phyloP scores from a whole-genome alignment of 2,329 filamentous ascomycete species.

The Colletotrichum spinosum region DNA sequence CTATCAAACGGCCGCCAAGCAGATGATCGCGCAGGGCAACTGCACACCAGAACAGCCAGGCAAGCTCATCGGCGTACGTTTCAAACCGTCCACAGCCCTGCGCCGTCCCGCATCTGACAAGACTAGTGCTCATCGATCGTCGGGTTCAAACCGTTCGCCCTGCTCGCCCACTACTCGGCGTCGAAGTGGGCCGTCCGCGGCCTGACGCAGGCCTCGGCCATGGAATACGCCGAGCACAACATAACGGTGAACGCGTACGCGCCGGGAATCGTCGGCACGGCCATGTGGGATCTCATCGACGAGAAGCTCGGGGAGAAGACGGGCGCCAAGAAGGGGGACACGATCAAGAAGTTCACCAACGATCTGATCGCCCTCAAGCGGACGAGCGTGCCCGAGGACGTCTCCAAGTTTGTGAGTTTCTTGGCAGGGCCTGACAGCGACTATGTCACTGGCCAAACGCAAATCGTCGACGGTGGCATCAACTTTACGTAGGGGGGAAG shows the following conservation, averaged over 20 bases:
- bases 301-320: conserved; percentile 58
- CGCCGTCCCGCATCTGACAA: too few species aligned
- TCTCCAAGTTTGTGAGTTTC: conserved; percentile 72
- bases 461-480: conserved; percentile 69
- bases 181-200: conserved; percentile 76
- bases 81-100: too few species aligned
- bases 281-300: conserved; percentile 78
- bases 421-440: conserved; percentile 69
- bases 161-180: conserved; percentile 72
- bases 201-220: conserved; percentile 70
- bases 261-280: conserved; percentile 74
- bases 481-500: conserved; percentile 13
- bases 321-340: conserved; percentile 56
- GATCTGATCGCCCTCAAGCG: conserved; percentile 68
- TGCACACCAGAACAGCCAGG: conserved; percentile 51
- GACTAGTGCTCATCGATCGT: conserved; percentile 58
- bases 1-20: conserved; percentile 71
- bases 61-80: conserved; percentile 53
- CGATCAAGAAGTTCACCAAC: conserved; percentile 64
- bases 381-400: conserved; percentile 71
- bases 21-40: conserved; percentile 67
- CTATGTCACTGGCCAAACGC: conserved; percentile 74
- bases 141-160: conserved; percentile 68
- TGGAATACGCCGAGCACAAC: conserved; percentile 72
- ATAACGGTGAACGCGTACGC: conserved; percentile 77